phyloP scores from a whole-genome alignment of 805 yeast species.

The Sugiyamaella boreocaroliniensis region DNA sequence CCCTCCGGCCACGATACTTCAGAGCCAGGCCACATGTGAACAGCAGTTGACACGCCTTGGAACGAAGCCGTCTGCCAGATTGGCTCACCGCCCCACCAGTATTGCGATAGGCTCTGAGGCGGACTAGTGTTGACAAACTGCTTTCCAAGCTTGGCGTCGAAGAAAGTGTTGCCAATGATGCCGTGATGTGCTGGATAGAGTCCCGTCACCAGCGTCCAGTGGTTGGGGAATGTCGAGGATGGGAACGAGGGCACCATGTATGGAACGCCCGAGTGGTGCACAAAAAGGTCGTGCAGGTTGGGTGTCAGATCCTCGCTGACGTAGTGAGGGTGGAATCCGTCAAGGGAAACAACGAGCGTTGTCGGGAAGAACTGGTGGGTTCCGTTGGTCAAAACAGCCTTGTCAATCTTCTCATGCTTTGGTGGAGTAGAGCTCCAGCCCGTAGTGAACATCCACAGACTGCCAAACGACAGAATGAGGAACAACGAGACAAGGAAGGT shows the following conservation, averaged over 20 bases:
- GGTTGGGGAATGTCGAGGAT: conserved; percentile 83
- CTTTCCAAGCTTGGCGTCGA: conserved; percentile 48
- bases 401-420: conserved; percentile 3
- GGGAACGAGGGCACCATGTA: conserved; percentile 86
- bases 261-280: conserved; percentile 58
- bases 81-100: conserved; percentile 89
- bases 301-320: conserved; percentile 65
- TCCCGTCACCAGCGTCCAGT: conserved; percentile 88
- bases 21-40: conserved; percentile 97
- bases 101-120: conserved; percentile 42
- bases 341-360: conserved; percentile 72
- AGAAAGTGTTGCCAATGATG: conserved; percentile 76
- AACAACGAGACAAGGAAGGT: conserved; percentile 9
- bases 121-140: conserved; percentile 62
- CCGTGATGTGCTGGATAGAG: conserved; percentile 79
- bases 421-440: background rate
- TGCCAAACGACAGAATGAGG: conserved; percentile 10
- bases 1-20: conserved; percentile 54
- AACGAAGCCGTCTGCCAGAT: conserved; percentile 70
- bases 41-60: conserved; percentile 59
- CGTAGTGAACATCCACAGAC: conserved; percentile 1
- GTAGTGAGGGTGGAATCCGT: conserved; percentile 89
- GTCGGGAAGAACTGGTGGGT: conserved; percentile 70
- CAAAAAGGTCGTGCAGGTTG: conserved; percentile 50
- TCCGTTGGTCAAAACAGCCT: conserved; percentile 40